Evolutionary conservation across 305 asterid species (phyloP), one percentile per base, ranked within the genome.

Genomic region (Ruellia speciosa): DNA sequence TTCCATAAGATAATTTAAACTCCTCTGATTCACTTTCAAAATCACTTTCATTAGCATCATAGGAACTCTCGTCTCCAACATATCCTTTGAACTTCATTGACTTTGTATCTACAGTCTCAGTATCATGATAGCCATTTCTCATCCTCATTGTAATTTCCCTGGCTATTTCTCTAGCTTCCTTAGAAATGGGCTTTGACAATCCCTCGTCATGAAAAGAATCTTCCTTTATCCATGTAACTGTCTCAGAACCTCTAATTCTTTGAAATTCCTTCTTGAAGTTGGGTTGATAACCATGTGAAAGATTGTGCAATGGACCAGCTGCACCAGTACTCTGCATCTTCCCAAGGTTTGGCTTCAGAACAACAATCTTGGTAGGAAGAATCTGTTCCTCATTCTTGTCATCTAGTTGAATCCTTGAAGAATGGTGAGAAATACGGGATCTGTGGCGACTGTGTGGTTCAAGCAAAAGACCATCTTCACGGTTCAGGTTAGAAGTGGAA

Each of bases 51-150:
- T 68, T 80, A 18, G 74, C 75, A 66, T 83, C 95, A 58, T 60
- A 77, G 2, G 96, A 90, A 71, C 96, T 87, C 81, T 79, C 96
- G 60, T 87, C 96, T 62, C 95, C 95, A 6, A 87, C 84, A 72
- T 87, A 90, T 66, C 96, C 96, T 75, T 70, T 79, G 61, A 66
- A 66, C 41, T 75, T 67, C 49, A 74, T 50, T 56, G 83, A 72
- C 65, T 47, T 69, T 57, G 71, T 63, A 67, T 73, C 76, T 41
- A 58, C 59, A 53, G 66, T 61, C 56, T 77, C 83, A 50, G 68
- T 63, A 56, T 75, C 83, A 53, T 75, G 73, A 52, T 33, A 76
- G 63, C 71, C 76, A 56, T 79, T 75, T 59, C 72, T 80, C 84
- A 82, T 86, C 59, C 69, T 74, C 72, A 72, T 79, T 4, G 94